A percentile compares a stretch with the other conserved stretches of the same genome.
Evolutionary conservation across 176 grass and related monocot genomes (phyloP).

Genomic region (Secale cereale): DNA sequence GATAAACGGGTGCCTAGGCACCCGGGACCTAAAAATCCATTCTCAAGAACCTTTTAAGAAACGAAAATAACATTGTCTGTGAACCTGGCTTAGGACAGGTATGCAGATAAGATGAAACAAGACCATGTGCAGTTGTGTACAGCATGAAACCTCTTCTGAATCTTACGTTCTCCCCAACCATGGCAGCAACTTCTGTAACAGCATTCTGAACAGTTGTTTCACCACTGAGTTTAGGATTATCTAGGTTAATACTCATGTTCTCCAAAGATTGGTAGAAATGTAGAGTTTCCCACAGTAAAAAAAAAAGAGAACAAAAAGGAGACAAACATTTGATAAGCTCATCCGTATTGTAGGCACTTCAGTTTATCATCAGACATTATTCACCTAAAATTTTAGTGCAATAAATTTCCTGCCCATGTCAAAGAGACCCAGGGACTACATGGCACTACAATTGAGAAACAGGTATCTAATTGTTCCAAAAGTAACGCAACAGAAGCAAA

Average conservation of each 20-base stretch:
- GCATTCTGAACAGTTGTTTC: conserved; percentile 83
- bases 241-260: conserved; percentile 70
- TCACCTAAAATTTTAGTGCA: neutral
- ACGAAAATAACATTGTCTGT: neutral
- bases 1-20: too few relatives aligned
- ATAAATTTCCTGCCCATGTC: neutral
- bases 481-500: neutral
- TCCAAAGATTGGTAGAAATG: conserved; percentile 44
- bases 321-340: neutral
- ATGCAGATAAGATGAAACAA: conserved; percentile 77
- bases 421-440: neutral
- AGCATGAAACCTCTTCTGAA: conserved; percentile 79
- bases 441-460: neutral
- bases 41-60: neutral
- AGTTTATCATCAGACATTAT: neutral
- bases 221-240: conserved; percentile 76
- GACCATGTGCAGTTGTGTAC: conserved; percentile 63
- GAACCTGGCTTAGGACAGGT: conserved; percentile 71
- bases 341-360: neutral
- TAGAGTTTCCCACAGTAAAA: conserved; percentile 9
- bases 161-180: conserved; percentile 95
- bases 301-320: neutral
- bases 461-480: neutral
- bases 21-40: too few relatives aligned
- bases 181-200: conserved; percentile 92